Base-by-base conservation (phyloP, 805 yeast genomes). In the Metschnikowia rubicola region DNA sequence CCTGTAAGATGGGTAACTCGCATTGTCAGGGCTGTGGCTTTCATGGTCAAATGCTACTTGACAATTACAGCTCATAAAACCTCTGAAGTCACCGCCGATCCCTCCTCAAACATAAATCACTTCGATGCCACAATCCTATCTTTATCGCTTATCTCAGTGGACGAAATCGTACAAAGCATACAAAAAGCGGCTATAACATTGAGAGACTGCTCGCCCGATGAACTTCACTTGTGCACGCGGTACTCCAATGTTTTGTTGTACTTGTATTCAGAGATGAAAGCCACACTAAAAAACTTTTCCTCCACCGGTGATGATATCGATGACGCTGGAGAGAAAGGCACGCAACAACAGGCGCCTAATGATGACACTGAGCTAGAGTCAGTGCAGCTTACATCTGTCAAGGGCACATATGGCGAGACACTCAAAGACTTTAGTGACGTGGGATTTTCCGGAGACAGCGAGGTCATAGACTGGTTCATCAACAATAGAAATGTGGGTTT, bases 1-100 rank as follows among this genome's bases (percentile, higher is more conserved):
- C 97, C 98, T 1, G 90, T 89, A n/a, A 72, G 96, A 52, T 90
- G 97, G 96, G 83, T 86, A 7, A 85, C 88, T 0, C 74, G 96
- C 43, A 81, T 89, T 28, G 90, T 91, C 17, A 80, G 92, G 56
- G 88, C 97, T 0, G 89, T 89, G 10, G 94, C 96, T 2, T 91
- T 90, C 62, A 77, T 92, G 44, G 94, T 92, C 11, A 92, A 91
- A 65, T 87, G 95, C 59, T 82, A 88, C 59, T 62, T 85, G 53
- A 84, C 88, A 0, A 68, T 86, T 29, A 79, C 86, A 0, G 74
- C 75, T 2, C 75, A 70, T 51, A 70, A 67, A 34, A 48, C 65
- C 4, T 59, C 64, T 30, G 59, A 56, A 21, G 50, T 52, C 17
- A 38, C 42, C 38, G 50, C 47, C 13, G 38, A 53, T 13, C 41